Evolutionary conservation across 1,284 basidiomycete genomes (phyloP).

Genomic region (Austroboletus niveus): DNA sequence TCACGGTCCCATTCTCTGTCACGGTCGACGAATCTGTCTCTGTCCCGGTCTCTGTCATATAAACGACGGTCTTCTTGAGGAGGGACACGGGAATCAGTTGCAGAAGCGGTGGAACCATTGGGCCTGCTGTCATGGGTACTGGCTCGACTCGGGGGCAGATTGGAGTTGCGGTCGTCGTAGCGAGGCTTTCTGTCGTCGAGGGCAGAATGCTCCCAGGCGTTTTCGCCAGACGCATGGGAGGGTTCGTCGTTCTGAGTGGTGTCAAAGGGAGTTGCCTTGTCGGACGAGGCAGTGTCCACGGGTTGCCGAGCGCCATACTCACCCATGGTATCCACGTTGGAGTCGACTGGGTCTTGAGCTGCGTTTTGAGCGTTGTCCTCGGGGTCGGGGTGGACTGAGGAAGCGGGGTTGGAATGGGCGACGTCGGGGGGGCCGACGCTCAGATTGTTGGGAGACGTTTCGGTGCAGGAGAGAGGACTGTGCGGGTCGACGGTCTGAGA

Average conservation of each 20-base stretch:
- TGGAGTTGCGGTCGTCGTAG: slow-evolving; percentile 18
- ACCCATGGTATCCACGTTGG: slow-evolving; percentile 17
- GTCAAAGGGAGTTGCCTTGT: slow-evolving; percentile 12
- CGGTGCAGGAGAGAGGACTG: slow-evolving; percentile 12
- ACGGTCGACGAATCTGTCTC: slow-evolving; percentile 33
- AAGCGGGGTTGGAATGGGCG: not conserved
- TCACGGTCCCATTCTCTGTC: slow-evolving; percentile 36
- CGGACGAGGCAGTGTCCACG: slow-evolving; percentile 10
- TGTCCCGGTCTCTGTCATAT: slow-evolving; percentile 33
- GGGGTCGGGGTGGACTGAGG: slow-evolving; percentile 7
- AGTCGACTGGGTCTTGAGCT: slow-evolving; percentile 6
- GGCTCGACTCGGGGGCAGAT: slow-evolving; percentile 6
- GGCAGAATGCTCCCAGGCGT: slow-evolving; percentile 16
- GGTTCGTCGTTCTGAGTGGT: slow-evolving; percentile 20
- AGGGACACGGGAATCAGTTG: slow-evolving; percentile 14
- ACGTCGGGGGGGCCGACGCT: slow-evolving; percentile 7
- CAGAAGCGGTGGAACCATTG: slow-evolving; percentile 1
- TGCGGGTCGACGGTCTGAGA: slow-evolving; percentile 16
- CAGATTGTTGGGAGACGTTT: slow-evolving; percentile 16
- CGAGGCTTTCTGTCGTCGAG: slow-evolving; percentile 20
- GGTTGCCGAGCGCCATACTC: slow-evolving; percentile 20
- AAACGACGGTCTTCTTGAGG: slow-evolving; percentile 21
- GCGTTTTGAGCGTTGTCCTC: slow-evolving; percentile 6
- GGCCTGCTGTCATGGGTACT: slow-evolving; percentile 13
- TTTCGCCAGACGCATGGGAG: slow-evolving; percentile 10